Conservation (phyloP, 495 filamentous ascomycete species). For the Neurospora sublineolata region DNA sequence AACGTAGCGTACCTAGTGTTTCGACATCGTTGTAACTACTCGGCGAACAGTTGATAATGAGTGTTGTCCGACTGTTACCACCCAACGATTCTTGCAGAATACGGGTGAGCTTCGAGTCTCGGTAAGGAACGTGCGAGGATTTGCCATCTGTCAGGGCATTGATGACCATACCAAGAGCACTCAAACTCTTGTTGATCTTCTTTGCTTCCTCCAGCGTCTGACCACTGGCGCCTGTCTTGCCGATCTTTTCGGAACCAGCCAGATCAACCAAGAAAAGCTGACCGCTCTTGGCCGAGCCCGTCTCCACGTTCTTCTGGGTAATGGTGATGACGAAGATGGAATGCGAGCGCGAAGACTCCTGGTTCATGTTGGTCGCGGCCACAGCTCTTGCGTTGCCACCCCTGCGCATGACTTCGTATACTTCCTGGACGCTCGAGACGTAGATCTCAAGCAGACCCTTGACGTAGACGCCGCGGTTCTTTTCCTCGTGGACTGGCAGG, state of each 20-base stretch:
- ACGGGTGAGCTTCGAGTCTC: constrained; percentile 95
- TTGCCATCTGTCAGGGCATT: constrained; percentile 95
- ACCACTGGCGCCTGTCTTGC: constrained; percentile 94
- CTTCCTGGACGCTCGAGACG: constrained; percentile 88
- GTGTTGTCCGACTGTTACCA: constrained; percentile 91
- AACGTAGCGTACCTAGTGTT: constrained; percentile 84
- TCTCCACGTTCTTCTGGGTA: constrained; percentile 96
- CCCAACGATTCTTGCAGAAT: constrained; percentile 94
- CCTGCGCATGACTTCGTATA: constrained; percentile 93
- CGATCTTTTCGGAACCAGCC: constrained; percentile 95
- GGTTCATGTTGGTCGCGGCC: constrained; percentile 99
- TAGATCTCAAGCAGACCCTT: constrained; percentile 93
- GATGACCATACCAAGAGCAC: constrained; percentile 96
- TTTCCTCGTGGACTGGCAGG: constrained; percentile 92
- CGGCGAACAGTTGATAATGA: constrained; percentile 97
- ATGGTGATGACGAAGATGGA: constrained; percentile 97
- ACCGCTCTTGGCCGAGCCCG: constrained; percentile 90
- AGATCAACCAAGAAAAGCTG: constrained; percentile 95
- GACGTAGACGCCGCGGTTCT: constrained; percentile 90
- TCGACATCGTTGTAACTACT: constrained; percentile 97
- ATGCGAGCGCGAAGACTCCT: constrained; percentile 95
- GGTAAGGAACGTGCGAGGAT: constrained; percentile 93
- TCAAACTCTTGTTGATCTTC: constrained; percentile 99
- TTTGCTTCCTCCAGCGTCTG: constrained; percentile 98
- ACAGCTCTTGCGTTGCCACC: constrained; percentile 82